Evolutionary conservation across 176 grass and related monocot species (phyloP).

Genomic region (Calamus simplicifolius): DNA sequence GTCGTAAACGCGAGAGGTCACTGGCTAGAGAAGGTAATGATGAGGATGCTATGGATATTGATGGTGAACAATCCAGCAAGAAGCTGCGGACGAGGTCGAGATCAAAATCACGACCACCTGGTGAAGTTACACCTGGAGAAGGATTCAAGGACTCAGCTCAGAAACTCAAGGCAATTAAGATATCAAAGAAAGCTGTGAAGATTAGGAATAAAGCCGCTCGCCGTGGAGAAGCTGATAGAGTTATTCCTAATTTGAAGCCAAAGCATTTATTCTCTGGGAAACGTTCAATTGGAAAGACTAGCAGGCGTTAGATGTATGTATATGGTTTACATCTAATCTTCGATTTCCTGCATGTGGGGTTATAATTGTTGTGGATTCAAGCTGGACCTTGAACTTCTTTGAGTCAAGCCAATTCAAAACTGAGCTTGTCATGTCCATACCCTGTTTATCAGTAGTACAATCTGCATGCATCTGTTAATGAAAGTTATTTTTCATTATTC

Average conservation of each 20-base stretch:
- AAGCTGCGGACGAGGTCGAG: conserved; percentile 37
- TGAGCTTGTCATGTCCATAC: too few species aligned
- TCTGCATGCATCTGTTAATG: too few species aligned
- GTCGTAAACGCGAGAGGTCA: conserved; percentile 66
- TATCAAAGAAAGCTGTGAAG: conserved; percentile 32
- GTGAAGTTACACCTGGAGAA: conserved; percentile 52
- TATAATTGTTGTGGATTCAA: too few species aligned
- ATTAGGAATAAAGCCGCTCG: conserved; percentile 74
- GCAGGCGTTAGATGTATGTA: conserved; percentile 39
- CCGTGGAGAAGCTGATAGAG: conserved; percentile 69
- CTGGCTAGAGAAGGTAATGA: conserved; percentile 14
- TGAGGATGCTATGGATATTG: conserved; percentile 52
- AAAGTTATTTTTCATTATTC: too few species aligned
- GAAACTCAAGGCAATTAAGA: conserved; percentile 60
- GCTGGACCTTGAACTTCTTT: too few species aligned
- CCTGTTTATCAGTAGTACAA: too few species aligned
- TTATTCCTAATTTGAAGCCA: conserved; percentile 74
- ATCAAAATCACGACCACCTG: conserved; percentile 34
- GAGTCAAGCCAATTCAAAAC: too few species aligned
- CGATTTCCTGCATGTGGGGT: too few species aligned
- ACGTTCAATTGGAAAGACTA: conserved; percentile 51
- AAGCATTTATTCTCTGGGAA: conserved; percentile 92
- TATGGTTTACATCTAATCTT: background rate
- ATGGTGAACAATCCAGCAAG: conserved; percentile 48
- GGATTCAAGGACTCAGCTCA: conserved; percentile 55